phyloP scores from a whole-genome alignment of 1,284 basidiomycete genomes.

The Ceratobasidium sp. region DNA sequence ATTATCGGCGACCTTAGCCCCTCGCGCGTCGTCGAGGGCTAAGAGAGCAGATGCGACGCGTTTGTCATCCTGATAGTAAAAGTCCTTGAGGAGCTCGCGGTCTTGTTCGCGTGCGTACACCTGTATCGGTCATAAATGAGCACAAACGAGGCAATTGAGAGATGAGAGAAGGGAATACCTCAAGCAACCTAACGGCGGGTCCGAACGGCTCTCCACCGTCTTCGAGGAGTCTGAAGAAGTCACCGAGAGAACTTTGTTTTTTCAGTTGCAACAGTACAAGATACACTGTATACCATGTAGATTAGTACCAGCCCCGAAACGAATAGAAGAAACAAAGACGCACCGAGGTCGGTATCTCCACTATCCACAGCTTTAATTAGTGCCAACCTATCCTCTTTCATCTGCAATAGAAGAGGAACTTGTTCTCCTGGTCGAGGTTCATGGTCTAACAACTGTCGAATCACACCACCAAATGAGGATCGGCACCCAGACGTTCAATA shows the following conservation, averaged over 20 bases:
- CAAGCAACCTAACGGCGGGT: constrained; percentile 63
- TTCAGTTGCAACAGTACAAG: constrained; percentile 90
- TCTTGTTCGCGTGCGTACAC: constrained; percentile 93
- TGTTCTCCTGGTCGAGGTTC: constrained; percentile 93
- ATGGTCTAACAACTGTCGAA: constrained; percentile 84
- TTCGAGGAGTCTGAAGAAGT: constrained; percentile 96
- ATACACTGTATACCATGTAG: constrained; percentile 71
- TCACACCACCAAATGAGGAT: neutral
- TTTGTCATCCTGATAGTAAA: constrained; percentile 98
- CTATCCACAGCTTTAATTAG: constrained; percentile 93
- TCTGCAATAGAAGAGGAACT: constrained; percentile 90
- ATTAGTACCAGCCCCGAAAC: constrained; percentile 34
- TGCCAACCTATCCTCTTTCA: constrained; percentile 95
- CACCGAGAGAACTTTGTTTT: constrained; percentile 85
- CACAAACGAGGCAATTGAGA: constrained; percentile 58
- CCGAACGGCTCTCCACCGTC: constrained; percentile 82
- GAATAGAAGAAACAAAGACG: constrained; percentile 52
- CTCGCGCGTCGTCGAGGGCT: constrained; percentile 83
- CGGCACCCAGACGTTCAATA: neutral
- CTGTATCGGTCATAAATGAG: constrained; percentile 68
- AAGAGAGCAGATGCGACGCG: constrained; percentile 91
- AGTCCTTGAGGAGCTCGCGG: constrained; percentile 91
- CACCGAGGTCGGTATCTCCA: constrained; percentile 95
- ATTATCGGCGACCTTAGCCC: constrained; percentile 19
- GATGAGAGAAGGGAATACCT: neutral